Conservation (phyloP, 169 alveolate species). For the Plasmodium coatneyi region DNA sequence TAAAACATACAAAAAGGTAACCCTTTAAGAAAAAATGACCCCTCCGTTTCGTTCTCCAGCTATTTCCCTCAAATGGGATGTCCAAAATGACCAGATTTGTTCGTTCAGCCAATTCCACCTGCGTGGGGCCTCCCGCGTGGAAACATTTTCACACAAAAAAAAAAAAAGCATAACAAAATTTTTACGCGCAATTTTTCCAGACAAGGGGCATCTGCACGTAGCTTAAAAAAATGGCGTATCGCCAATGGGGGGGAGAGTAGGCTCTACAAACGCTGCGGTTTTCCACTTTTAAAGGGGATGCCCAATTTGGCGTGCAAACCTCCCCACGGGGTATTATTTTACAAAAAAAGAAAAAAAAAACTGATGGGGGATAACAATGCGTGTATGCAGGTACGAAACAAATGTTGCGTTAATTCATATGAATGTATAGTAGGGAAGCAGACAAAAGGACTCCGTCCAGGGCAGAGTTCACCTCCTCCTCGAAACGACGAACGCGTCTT, state of each 20-base stretch:
- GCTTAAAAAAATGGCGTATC: not conserved
- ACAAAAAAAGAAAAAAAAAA: too few relatives aligned
- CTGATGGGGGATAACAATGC: not conserved
- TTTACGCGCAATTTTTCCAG: not conserved
- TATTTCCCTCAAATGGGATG: not conserved
- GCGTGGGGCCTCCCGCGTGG: not conserved
- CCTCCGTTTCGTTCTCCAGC: not conserved
- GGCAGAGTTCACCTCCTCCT: not conserved
- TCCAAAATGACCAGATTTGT: not conserved
- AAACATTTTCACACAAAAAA: not conserved
- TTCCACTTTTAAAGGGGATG: not conserved
- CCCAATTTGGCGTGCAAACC: not conserved
- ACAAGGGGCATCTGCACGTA: not conserved
- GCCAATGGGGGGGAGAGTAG: not conserved
- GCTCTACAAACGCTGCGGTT: not conserved
- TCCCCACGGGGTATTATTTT: not conserved
- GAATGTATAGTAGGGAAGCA: not conserved
- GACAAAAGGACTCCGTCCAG: not conserved
- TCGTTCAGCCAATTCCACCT: not conserved
- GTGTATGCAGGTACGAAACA: not conserved
- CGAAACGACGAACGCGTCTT: conserved; percentile 58
- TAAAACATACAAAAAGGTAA: not conserved
- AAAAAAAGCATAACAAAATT: not conserved
- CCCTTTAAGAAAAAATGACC: not conserved
- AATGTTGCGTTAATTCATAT: not conserved